phyloP scores from a whole-genome alignment of 768 basidiomycete genomes.

The Gymnopilus junonius region DNA sequence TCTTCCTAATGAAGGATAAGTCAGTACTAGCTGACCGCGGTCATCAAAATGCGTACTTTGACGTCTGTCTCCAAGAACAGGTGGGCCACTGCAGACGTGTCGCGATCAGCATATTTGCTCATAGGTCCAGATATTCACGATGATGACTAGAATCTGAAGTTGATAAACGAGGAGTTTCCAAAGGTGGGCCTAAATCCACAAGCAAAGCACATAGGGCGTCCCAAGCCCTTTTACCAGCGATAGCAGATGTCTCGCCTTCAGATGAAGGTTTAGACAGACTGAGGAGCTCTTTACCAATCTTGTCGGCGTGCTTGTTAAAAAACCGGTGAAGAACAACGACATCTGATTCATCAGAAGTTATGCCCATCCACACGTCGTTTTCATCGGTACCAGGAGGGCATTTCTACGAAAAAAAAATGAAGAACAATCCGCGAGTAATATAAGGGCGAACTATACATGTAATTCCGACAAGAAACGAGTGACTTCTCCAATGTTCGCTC shows the following conservation, averaged over 20 bases:
- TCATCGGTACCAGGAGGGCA: slow-evolving; percentile 48
- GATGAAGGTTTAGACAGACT: slow-evolving; percentile 65
- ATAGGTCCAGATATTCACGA: slow-evolving; percentile 72
- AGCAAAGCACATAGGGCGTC: slow-evolving; percentile 78
- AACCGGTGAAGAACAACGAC: slow-evolving; percentile 83
- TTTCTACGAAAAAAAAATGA: slow-evolving; percentile 33
- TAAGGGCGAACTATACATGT: slow-evolving; percentile 48
- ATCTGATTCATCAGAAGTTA: slow-evolving; percentile 84
- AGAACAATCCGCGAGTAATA: background rate
- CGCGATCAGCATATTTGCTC: slow-evolving; percentile 61
- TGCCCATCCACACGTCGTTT: slow-evolving; percentile 73
- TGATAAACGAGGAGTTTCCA: slow-evolving; percentile 70
- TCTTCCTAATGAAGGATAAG: slow-evolving; percentile 34
- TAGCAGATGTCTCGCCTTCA: slow-evolving; percentile 58
- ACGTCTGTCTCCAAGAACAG: slow-evolving; percentile 65
- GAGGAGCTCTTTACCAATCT: slow-evolving; percentile 85
- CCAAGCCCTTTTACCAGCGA: slow-evolving; percentile 83
- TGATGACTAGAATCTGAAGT: slow-evolving; percentile 52
- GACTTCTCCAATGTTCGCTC: slow-evolving; percentile 70
- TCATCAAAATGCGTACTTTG: slow-evolving; percentile 39
- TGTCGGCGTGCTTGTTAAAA: slow-evolving; percentile 84
- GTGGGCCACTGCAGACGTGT: slow-evolving; percentile 62
- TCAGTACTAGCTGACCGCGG: background rate
- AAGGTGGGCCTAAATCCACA: slow-evolving; percentile 75
- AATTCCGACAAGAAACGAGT: slow-evolving; percentile 80